Evolutionary conservation across 2,329 filamentous ascomycete genomes (phyloP).

Genomic region (Stagonosporopsis rhizophila): DNA sequence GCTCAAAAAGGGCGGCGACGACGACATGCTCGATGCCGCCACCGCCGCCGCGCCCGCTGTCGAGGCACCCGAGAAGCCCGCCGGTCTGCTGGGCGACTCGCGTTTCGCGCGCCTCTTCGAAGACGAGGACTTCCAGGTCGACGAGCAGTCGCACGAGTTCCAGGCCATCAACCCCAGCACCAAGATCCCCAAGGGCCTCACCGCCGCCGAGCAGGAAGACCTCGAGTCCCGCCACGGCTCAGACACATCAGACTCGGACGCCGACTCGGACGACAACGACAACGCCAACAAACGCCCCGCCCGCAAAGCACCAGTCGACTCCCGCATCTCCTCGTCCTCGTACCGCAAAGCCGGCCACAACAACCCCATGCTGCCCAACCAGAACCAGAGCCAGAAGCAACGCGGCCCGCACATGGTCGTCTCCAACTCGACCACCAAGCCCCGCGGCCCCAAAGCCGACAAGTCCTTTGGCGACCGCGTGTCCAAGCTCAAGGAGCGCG

Average conservation of each 20-base stretch:
- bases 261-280: not conserved
- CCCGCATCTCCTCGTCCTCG: slow-evolving; percentile 68
- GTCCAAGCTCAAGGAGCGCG: slow-evolving; percentile 45
- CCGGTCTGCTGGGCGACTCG: slow-evolving; percentile 73
- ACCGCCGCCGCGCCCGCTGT: slow-evolving; percentile 28
- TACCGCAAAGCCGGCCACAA: slow-evolving; percentile 66
- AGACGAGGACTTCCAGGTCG: slow-evolving; percentile 89
- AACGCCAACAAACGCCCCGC: slow-evolving; percentile 9
- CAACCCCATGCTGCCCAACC: slow-evolving; percentile 46
- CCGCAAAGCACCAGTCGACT: slow-evolving; percentile 41
- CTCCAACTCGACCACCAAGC: slow-evolving; percentile 54
- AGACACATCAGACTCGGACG: slow-evolving; percentile 16
- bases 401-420: slow-evolving; percentile 58
- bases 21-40: slow-evolving; percentile 47
- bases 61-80: slow-evolving; percentile 51
- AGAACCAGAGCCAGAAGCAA: not conserved
- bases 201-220: slow-evolving; percentile 67
- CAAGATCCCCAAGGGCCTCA: slow-evolving; percentile 61
- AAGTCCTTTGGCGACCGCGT: slow-evolving; percentile 66
- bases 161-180: slow-evolving; percentile 88
- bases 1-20: slow-evolving; percentile 67
- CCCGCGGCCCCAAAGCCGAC: slow-evolving; percentile 54
- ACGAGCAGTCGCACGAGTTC: slow-evolving; percentile 89
- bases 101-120: slow-evolving; percentile 92
- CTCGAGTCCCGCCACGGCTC: slow-evolving; percentile 53